These are phyloP conservation scores for Phytophthora cryptogea DNA, from an alignment of 352 stramenopile species.

Conservation along the genomic window DNA sequence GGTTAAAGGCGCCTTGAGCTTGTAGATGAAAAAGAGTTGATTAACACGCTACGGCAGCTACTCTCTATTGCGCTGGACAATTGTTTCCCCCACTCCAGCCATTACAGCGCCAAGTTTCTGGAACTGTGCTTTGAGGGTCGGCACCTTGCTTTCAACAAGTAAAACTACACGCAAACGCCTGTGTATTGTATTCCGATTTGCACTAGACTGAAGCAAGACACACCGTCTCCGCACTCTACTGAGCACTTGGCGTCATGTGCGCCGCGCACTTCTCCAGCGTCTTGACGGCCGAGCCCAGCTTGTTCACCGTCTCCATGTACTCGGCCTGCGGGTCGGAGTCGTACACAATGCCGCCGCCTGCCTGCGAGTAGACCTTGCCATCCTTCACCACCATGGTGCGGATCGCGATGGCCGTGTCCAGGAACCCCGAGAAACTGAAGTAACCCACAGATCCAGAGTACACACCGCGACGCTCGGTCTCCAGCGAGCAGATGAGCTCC, in stretches of 20 bases:
- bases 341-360: constrained; percentile 88
- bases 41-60: too few relatives aligned
- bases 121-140: neutral
- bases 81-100: too few relatives aligned
- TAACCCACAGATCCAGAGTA: constrained; percentile 90
- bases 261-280: constrained; percentile 82
- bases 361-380: constrained; percentile 81
- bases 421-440: constrained; percentile 85
- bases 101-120: too few relatives aligned
- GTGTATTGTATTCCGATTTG: constrained; percentile 24
- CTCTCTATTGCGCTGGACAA: too few relatives aligned
- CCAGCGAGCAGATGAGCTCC: constrained; percentile 87
- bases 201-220: constrained; percentile 2
- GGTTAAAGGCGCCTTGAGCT: too few relatives aligned
- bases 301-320: constrained; percentile 92
- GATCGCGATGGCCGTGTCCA: constrained; percentile 91
- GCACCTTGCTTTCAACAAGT: neutral
- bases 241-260: constrained; percentile 41
- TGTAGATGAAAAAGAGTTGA: too few relatives aligned
- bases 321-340: constrained; percentile 87
- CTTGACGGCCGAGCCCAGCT: constrained; percentile 81
- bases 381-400: constrained; percentile 87
- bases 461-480: constrained; percentile 81
- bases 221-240: constrained; percentile 15
- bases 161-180: constrained; percentile 7